Base-by-base conservation (phyloP, 345 rosid genomes). In the Hirschfeldia incana region DNA sequence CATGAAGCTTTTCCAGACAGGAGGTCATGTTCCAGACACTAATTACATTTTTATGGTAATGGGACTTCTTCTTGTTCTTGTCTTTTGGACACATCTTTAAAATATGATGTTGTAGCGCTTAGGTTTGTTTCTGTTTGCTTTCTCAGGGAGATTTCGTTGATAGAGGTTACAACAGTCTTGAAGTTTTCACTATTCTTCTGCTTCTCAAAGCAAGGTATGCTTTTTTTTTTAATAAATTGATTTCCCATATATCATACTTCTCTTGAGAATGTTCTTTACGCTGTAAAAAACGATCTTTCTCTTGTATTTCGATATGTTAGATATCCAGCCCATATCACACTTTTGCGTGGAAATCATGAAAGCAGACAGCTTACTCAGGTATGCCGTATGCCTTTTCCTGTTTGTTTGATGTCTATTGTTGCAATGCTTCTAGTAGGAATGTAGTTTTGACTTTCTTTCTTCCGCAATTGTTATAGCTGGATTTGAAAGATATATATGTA, bases 301-400 rank as follows among this genome's bases (percentile, higher is more conserved):
- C 29, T 42, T 71, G 30, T 78, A 46, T 46, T 13, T 46, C 53
- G 13, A 12, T 46, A 78, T 83, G 72, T 81, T 81, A 96, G 97
- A 88, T 87, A 93, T 81, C 99, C 99, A 49, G 98, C 59, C 59
- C 59, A 92, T 76, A 96, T 96, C 74, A 96, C 99, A 72, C 98
- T 96, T 79, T 79, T 96, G 87, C 99, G 99, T 42, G 99, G 99
- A 59, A 96, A 96, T 84, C 98, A 93, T 81, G 98, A 96, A 83
- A 96, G 99, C 85, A 89, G 99, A 81, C 99, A 96, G 82, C 91
- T 96, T 78, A 96, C 99, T 76, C 99, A 96, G 98, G 99, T 96
- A 74, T 77, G 79, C 6, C 1, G 65, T 39, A 8, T 75, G 21
- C 21, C 21, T 75, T 6, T 42, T 42, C 13, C 69, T 44, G 12